Evolutionary conservation across 495 filamentous ascomycete species (phyloP).

Genomic region (Podospora didyma): DNA sequence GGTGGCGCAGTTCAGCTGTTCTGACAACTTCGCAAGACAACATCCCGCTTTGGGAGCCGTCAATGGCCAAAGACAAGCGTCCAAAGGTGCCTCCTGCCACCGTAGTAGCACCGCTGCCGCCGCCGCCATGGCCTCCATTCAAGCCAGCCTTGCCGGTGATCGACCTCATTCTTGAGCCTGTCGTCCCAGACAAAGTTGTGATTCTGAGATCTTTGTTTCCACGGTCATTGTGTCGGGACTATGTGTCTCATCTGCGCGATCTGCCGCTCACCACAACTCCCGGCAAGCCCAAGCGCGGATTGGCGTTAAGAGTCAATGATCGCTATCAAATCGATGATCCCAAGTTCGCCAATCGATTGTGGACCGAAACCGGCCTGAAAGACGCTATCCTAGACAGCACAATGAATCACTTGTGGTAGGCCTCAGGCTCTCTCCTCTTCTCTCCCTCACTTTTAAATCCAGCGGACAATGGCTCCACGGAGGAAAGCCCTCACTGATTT

Average conservation of each 20-base stretch:
- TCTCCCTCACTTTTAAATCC: neutral
- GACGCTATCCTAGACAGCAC: slow-evolving; percentile 40
- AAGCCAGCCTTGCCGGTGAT: slow-evolving; percentile 64
- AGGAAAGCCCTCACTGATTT: neutral
- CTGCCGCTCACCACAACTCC: slow-evolving; percentile 79
- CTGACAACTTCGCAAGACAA: neutral
- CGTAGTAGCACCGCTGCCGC: neutral
- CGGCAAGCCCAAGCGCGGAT: slow-evolving; percentile 75
- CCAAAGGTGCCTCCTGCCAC: slow-evolving; percentile 8
- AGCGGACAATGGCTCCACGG: neutral
- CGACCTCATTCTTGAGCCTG: slow-evolving; percentile 58
- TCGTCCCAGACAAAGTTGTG: slow-evolving; percentile 61
- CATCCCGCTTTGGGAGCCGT: neutral
- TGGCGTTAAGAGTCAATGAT: slow-evolving; percentile 86
- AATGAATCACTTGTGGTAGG: slow-evolving; percentile 32
- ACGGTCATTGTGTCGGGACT: slow-evolving; percentile 72
- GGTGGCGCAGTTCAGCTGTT: neutral
- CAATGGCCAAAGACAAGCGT: slow-evolving; percentile 26
- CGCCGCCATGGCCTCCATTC: slow-evolving; percentile 69
- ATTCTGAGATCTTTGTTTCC: slow-evolving; percentile 77
- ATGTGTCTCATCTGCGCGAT: slow-evolving; percentile 70
- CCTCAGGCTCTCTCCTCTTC: neutral
- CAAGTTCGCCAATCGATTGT: slow-evolving; percentile 69
- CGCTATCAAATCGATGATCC: slow-evolving; percentile 80
- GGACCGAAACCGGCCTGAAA: slow-evolving; percentile 58